phyloP scores from a whole-genome alignment of 2,329 filamentous ascomycete genomes.

The Monosporascus ibericus region DNA sequence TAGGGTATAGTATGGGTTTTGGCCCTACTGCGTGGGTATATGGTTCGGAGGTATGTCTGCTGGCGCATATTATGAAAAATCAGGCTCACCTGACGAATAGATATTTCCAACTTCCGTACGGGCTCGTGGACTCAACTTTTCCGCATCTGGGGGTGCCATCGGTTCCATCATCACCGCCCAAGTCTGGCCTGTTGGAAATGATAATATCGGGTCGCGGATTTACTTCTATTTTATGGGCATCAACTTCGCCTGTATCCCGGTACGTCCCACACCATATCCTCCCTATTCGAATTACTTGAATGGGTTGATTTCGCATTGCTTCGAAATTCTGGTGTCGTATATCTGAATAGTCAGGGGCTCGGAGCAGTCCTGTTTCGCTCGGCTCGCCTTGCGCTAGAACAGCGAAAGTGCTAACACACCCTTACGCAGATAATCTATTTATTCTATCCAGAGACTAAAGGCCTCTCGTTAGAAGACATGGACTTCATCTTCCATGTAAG shows the following conservation, averaged over 20 bases:
- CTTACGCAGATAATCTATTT: constrained; percentile 18
- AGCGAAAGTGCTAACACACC: not conserved
- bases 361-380: not conserved
- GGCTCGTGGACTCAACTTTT: constrained; percentile 49
- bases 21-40: constrained; percentile 55
- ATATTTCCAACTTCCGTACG: constrained; percentile 54
- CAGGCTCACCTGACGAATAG: constrained; percentile 15
- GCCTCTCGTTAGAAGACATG: constrained; percentile 22
- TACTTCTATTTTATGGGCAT: constrained; percentile 54
- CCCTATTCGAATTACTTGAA: not conserved
- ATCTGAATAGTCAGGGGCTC: too few species aligned
- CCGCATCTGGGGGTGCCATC: constrained; percentile 48
- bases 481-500: constrained; percentile 14
- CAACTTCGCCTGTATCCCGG: constrained; percentile 41
- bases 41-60: constrained; percentile 42
- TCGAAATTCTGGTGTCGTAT: too few species aligned
- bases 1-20: constrained; percentile 53
- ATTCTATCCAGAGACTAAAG: constrained; percentile 24
- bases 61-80: not conserved
- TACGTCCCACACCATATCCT: constrained; percentile 14
- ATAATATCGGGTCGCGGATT: constrained; percentile 41
- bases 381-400: not conserved
- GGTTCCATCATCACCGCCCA: constrained; percentile 49
- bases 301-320: not conserved
- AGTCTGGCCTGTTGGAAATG: constrained; percentile 49